Evolutionary conservation across 352 stramenopile species (phyloP), one percentile per base, ranked within the genome.

Genomic region (Globisporangium camurandrum): DNA sequence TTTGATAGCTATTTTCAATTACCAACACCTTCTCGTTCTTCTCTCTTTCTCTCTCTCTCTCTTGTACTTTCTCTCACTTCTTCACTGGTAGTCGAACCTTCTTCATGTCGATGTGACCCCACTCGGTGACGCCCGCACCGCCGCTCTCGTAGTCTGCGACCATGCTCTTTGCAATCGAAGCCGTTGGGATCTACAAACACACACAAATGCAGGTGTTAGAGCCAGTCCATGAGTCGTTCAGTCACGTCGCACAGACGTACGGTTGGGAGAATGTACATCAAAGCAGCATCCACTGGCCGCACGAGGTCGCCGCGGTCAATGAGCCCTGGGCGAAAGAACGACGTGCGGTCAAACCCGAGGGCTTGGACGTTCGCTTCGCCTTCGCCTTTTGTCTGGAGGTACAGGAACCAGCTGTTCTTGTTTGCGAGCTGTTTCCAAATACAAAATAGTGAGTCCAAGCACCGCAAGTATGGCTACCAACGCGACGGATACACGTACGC

Each of bases 321-420:
- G 24, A 88, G 62, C 0, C 69, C 75, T 0, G 77, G 75, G 12
- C 72, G 73, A 55, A 86, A 86, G 54, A 88, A 69, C 20, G 61
- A 67, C 14, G 57, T 75, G 17, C 76, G 74, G 11, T 56, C 19
- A 46, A 91, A 88, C 23, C 51, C 41, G n/a, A 88, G 54, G 12
- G 62, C 57, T 55, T 67, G 66, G 52, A 91, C 70, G 37, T 67
- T 79, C n/a, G 80, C 71, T 56, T 88, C 76, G 14, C 67, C 72
- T 53, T 88, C 68, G 22, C 74, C 79, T 64, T 91, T 91, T 5
- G 76, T 88, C 60, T 86, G 61, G 9, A 72, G 68, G 60, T 88
- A 91, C 51, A 88, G 57, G 51, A 88, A 83, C 79, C 79, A 91
- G 46, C 74, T 86, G 59, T 71, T 64, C 62, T 84, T 85, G 55